Base-by-base conservation (phyloP, 805 yeast species). In the Candida manassasensis region DNA sequence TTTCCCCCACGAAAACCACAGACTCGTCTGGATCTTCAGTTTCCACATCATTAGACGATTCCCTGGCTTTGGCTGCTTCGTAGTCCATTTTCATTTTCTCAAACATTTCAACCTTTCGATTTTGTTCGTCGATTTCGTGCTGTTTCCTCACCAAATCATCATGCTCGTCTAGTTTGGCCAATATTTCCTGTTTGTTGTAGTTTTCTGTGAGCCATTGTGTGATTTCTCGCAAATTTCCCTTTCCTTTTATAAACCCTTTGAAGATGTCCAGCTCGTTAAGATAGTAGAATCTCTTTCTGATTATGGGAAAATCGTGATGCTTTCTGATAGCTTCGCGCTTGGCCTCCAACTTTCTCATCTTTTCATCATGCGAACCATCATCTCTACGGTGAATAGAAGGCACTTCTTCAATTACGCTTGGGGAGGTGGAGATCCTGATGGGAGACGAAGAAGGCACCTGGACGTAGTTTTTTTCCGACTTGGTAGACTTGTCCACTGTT, bases 371-470 rank as follows among this genome's bases (percentile, higher is more conserved):
- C 17, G 24, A 38, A 34, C 27, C 36, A 26, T 2, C 29, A 42
- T 40, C 25, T 42, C 37, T 18, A 36, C 14, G 35, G 31, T 22
- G 37, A 4, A 30, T 30, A 10, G 52, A 42, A 4, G 46, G 43
- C 2, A 39, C 34, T 7, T 34, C 29, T 16, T 27, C 32, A 11
- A 30, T 39, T 13, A 29, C 25, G 9, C 22, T 32, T 16, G 67
- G 64, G 4, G 64, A 53, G 13, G 60, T 43, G 18, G 47, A 43
- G 13, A 61, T 50, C 19, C 41, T 32, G 10, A 66, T 57, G 11
- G 73, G 73, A 17, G 69, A 61, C 21, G 67, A 59, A 34, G 61
- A 51, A 3, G 71, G 71, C 6, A 67, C 71, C 46, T 67, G 71
- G 14, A 67, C 45, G 35, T 55, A 50, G 26, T 28, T 42, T 12